Percentiles rank a stretch among this genome's conserved stretches.
Conservation (phyloP, 495 filamentous ascomycete genomes). For the Lepidopterella palustris region DNA sequence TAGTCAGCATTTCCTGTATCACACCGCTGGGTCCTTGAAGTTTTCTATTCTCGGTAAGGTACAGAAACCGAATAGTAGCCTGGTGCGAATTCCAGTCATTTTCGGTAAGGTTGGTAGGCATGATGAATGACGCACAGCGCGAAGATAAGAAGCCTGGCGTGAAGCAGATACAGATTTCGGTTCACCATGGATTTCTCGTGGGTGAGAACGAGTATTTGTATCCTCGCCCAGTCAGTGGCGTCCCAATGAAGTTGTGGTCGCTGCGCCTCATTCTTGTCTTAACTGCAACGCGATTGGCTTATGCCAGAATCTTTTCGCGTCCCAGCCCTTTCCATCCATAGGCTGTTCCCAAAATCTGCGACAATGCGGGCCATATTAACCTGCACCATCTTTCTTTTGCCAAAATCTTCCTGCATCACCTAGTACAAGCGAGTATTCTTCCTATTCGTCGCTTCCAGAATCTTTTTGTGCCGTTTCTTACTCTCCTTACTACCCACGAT, state of each 20-base stretch:
- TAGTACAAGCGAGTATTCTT: not conserved
- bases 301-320: constrained; percentile 1
- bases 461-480: not conserved
- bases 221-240: not conserved
- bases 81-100: not conserved
- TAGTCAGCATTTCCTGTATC: not conserved
- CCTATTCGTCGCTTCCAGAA: constrained; percentile 4
- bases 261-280: not conserved
- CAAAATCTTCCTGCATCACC: no score
- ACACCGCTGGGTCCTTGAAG: not conserved
- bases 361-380: no score
- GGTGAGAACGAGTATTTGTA: not conserved
- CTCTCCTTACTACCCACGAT: not conserved
- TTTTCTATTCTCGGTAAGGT: not conserved
- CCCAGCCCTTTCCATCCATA: not conserved
- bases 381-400: no score
- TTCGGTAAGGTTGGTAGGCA: not conserved
- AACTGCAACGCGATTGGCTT: not conserved
- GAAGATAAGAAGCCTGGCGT: not conserved
- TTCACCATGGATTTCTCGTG: not conserved
- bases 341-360: constrained; percentile 2
- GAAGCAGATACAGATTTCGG: not conserved
- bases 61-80: constrained; percentile 1
- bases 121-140: not conserved
- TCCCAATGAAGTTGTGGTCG: not conserved